A percentile compares a stretch with the other conserved stretches of the same genome.
These are phyloP conservation scores for Populus tremula DNA, from an alignment of 345 rosid species.

Conservation along the genomic window DNA sequence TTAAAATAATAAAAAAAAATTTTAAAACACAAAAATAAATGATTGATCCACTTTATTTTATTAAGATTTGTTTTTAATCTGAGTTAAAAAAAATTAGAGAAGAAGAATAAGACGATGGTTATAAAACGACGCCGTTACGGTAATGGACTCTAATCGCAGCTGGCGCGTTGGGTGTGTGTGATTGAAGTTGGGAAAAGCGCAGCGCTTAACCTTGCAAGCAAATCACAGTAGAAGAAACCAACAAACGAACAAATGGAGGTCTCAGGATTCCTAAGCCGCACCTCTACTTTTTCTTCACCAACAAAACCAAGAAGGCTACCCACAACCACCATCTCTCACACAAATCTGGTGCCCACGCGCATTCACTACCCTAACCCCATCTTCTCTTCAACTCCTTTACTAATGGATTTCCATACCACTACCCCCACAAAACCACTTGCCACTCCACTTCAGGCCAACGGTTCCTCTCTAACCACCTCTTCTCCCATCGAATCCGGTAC, in stretches of 20 bases:
- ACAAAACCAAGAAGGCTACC: not conserved
- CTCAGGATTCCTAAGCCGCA: conserved; percentile 16
- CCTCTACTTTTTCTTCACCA: conserved; percentile 8
- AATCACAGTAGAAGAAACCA: not conserved
- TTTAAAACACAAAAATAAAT: no score
- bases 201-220: not conserved
- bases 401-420: conserved; percentile 17
- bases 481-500: conserved; percentile 25
- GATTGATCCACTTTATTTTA: no score
- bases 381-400: conserved; percentile 4
- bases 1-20: no score
- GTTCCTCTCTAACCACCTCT: conserved; percentile 24
- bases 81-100: no score
- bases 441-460: conserved; percentile 33
- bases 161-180: not conserved
- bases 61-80: no score
- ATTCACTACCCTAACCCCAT: not conserved
- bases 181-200: not conserved
- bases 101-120: no score
- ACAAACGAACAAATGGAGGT: conserved; percentile 26
- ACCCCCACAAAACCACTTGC: conserved; percentile 13
- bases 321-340: conserved; percentile 4
- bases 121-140: no score
- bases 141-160: not conserved
- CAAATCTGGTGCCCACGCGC: not conserved